Evolutionary conservation across 2,329 filamentous ascomycete genomes (phyloP).

Genomic region (Trichoderma sp.): DNA sequence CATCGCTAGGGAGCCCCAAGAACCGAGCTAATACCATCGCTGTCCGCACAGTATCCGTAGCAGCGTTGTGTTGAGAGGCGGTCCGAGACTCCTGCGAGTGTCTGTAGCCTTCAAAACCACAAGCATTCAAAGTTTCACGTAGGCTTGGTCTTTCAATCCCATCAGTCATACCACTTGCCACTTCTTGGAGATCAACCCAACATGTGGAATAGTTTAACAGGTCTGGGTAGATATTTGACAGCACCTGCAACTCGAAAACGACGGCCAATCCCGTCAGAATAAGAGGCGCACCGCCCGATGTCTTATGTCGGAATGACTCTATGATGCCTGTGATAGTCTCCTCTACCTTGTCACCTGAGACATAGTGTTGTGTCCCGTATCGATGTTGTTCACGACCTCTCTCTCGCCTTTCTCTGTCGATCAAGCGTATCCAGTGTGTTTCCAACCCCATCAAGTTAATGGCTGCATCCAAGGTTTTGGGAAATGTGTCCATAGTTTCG

Average conservation of each 20-base stretch:
- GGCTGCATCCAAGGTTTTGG: not conserved
- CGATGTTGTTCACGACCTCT: not conserved
- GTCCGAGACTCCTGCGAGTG: not conserved
- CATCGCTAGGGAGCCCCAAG: not conserved
- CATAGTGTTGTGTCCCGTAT: not conserved
- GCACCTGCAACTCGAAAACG: not conserved
- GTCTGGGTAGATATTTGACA: not conserved
- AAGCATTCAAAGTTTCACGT: not conserved
- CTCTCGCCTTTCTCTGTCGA: not conserved
- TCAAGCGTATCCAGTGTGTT: not conserved
- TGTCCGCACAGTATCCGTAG: not conserved
- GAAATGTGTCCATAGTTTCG: not conserved
- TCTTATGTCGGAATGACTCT: not conserved
- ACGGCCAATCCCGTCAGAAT: not conserved
- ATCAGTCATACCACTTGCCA: not conserved
- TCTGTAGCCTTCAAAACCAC: not conserved
- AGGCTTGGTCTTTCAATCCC: not conserved
- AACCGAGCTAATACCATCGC: not conserved
- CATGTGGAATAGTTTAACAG: not conserved
- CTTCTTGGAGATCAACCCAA: not conserved
- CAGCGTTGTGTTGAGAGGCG: not conserved
- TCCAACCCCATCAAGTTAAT: not conserved
- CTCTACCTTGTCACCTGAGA: not conserved
- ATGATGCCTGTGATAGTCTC: not conserved
- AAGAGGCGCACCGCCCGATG: not conserved